A percentile compares a stretch with the other conserved stretches of the same genome.
These are phyloP conservation scores for Vanrija sp. DNA, from an alignment of 1,284 basidiomycete species.

Conservation along the genomic window DNA sequence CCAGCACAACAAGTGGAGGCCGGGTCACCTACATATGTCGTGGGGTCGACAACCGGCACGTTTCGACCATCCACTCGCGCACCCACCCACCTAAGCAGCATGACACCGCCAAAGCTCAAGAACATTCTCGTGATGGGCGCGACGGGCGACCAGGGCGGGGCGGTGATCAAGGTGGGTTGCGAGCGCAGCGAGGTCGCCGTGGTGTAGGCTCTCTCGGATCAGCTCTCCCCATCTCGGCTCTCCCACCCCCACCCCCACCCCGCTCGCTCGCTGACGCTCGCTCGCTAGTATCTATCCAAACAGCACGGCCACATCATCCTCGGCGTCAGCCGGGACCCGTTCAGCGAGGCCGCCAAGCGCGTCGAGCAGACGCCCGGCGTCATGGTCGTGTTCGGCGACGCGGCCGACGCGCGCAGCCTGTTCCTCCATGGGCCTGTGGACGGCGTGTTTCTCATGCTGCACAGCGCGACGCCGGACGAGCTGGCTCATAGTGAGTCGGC, in stretches of 20 bases:
- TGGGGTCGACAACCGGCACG: too few relatives aligned
- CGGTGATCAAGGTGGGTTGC: slow-evolving; percentile 35
- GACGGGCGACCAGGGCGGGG: slow-evolving; percentile 51
- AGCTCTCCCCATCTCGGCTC: too few relatives aligned
- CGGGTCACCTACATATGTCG: too few relatives aligned
- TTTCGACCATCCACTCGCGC: too few relatives aligned
- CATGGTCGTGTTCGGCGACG: slow-evolving; percentile 14
- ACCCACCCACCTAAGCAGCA: too few relatives aligned
- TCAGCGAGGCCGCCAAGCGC: slow-evolving; percentile 3
- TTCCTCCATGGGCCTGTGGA: slow-evolving; percentile 3
- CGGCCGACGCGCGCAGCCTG: background rate
- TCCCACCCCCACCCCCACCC: too few relatives aligned
- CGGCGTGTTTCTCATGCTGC: background rate
- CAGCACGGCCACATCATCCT: slow-evolving; percentile 10
- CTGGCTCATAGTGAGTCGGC: background rate
- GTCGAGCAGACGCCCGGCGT: slow-evolving; percentile 6
- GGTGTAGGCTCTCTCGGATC: too few relatives aligned
- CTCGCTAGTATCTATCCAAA: background rate
- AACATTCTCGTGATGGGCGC: slow-evolving; percentile 49
- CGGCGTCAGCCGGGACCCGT: slow-evolving; percentile 18
- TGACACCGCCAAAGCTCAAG: background rate
- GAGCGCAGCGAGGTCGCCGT: too few relatives aligned
- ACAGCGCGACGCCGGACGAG: background rate
- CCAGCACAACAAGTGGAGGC: too few relatives aligned
- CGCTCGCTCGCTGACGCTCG: too few relatives aligned